These are phyloP conservation scores for Vanrija sp. DNA, from an alignment of 1,284 basidiomycete genomes.

Conservation along the genomic window DNA sequence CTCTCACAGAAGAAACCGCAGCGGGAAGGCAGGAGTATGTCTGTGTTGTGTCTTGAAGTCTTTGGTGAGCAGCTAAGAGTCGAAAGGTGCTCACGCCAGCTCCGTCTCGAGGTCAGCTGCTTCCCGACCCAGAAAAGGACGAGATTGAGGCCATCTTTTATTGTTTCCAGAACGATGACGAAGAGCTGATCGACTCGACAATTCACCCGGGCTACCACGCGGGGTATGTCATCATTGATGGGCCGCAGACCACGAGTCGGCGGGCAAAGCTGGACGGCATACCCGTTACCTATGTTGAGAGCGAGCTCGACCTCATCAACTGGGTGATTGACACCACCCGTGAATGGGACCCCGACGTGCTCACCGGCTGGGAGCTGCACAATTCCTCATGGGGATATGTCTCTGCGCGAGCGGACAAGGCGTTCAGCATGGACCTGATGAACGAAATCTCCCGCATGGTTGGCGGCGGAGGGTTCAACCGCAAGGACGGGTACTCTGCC, in stretches of 20 bases:
- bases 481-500: constrained; percentile 67
- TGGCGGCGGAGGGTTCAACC: constrained; percentile 48
- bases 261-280: constrained; percentile 47
- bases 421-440: constrained; percentile 61
- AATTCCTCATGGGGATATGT: constrained; percentile 87
- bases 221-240: constrained; percentile 61
- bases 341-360: constrained; percentile 82
- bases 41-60: constrained; percentile 74
- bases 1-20: constrained; percentile 55
- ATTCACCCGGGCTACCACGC: constrained; percentile 49
- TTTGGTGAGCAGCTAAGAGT: constrained; percentile 58
- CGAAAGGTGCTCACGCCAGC: constrained; percentile 2
- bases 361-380: constrained; percentile 91
- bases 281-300: constrained; percentile 58
- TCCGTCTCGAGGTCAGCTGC: constrained; percentile 53
- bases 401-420: constrained; percentile 58
- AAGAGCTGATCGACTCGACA: constrained; percentile 49
- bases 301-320: constrained; percentile 81
- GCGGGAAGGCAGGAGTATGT: constrained; percentile 72
- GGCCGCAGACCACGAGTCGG: constrained; percentile 23
- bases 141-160: constrained; percentile 69
- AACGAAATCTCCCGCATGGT: constrained; percentile 68
- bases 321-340: constrained; percentile 69
- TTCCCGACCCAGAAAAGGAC: constrained; percentile 70
- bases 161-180: constrained; percentile 60